phyloP scores from a whole-genome alignment of 257 asterid species.

The Nicotiana benthamiana region DNA sequence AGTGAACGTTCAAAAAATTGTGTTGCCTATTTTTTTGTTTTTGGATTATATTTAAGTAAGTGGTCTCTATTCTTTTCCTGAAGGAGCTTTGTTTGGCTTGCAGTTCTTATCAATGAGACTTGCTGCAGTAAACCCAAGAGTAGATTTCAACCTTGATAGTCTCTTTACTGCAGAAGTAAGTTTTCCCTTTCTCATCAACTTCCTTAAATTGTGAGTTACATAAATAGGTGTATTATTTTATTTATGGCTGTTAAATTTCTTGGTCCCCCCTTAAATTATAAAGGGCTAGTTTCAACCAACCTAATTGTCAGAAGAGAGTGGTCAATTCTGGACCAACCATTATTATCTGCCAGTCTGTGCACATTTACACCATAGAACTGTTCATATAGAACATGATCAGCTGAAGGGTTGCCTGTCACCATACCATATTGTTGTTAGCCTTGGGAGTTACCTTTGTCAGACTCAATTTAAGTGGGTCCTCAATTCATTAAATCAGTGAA shows the following conservation, averaged over 20 bases:
- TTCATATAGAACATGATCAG: neutral
- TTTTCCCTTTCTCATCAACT: neutral
- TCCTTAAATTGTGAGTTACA: neutral
- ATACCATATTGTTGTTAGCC: neutral
- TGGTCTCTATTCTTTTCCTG: neutral
- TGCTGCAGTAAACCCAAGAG: constrained; percentile 76
- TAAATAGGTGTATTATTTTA: neutral
- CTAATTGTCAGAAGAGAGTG: neutral
- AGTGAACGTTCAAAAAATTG: neutral
- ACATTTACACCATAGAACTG: neutral
- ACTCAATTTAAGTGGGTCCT: neutral
- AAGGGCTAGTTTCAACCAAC: neutral
- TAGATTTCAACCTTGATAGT: constrained; percentile 57
- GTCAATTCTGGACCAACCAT: neutral
- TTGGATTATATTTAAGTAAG: too few relatives aligned
- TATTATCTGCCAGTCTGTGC: neutral
- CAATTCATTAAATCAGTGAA: too few relatives aligned
- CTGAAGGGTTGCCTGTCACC: neutral
- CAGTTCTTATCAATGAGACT: constrained; percentile 92
- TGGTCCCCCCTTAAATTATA: too few relatives aligned
- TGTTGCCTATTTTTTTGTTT: neutral
- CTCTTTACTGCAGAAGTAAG: constrained; percentile 68
- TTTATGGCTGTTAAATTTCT: neutral
- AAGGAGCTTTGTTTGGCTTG: constrained; percentile 15
- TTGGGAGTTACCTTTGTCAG: neutral